phyloP scores from a whole-genome alignment of 345 rosid species.

The Syzygium grande region DNA sequence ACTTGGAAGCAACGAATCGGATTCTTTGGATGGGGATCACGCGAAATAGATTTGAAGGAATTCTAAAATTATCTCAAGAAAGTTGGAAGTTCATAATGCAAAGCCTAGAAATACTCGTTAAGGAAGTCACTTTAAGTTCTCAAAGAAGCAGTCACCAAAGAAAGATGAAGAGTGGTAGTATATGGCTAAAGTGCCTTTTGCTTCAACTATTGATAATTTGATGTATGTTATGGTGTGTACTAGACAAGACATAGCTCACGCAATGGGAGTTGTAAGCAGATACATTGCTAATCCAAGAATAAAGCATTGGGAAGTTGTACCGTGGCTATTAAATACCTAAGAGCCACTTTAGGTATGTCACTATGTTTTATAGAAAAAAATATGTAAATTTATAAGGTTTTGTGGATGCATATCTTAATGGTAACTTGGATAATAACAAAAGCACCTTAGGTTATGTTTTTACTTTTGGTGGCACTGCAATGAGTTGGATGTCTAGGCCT shows the following conservation, averaged over 20 bases:
- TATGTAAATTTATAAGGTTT: not conserved
- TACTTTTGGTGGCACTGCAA: not conserved
- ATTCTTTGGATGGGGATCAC: not conserved
- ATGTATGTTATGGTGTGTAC: not conserved
- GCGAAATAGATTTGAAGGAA: not conserved
- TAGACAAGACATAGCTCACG: accelerated
- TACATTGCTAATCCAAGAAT: not conserved
- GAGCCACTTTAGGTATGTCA: not conserved
- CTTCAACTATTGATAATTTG: not conserved
- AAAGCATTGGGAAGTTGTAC: not conserved
- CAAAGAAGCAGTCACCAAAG: not conserved
- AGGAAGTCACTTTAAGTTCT: not conserved
- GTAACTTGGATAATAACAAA: not conserved
- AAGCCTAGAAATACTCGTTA: not conserved
- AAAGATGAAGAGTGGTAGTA: not conserved
- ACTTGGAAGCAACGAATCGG: not conserved
- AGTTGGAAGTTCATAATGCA: not conserved
- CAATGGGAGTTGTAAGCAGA: not conserved
- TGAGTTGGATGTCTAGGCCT: not conserved
- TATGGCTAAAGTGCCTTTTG: not conserved
- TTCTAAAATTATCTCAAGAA: not conserved
- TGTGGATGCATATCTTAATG: not conserved
- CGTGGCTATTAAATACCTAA: not conserved
- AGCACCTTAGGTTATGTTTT: not conserved
- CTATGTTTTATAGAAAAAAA: not conserved